Conservation (phyloP, 2,329 filamentous ascomycete genomes). For the Fusarium neocosmosporiellum region DNA sequence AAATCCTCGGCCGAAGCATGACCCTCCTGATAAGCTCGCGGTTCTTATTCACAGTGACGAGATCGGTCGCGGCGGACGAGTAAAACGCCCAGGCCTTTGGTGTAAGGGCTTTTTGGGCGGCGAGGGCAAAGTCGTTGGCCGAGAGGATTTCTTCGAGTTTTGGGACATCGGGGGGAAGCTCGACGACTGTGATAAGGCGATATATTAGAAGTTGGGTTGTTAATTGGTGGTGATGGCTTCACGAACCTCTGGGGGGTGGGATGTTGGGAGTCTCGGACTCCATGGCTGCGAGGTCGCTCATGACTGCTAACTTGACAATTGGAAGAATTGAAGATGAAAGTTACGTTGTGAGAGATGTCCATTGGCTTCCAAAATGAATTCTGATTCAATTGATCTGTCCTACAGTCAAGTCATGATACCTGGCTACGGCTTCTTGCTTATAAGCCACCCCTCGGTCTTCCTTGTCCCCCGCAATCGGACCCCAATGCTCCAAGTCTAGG, state of each 20-base stretch:
- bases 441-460: not conserved
- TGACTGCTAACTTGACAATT: slow-evolving; percentile 5
- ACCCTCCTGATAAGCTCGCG: slow-evolving; percentile 65
- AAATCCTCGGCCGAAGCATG: slow-evolving; percentile 67
- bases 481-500: slow-evolving; percentile 13
- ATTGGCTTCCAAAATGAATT: not conserved
- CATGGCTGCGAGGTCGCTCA: slow-evolving; percentile 44
- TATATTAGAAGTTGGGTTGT: not conserved
- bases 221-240: not conserved
- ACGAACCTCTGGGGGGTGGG: slow-evolving; percentile 36
- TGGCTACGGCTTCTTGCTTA: not conserved
- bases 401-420: not conserved
- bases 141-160: slow-evolving; percentile 40
- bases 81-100: slow-evolving; percentile 78
- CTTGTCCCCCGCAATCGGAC: slow-evolving; percentile 30
- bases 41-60: slow-evolving; percentile 68
- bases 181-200: slow-evolving; percentile 10
- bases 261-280: slow-evolving; percentile 43
- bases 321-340: not conserved
- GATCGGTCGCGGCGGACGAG: slow-evolving; percentile 72
- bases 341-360: not conserved
- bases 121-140: slow-evolving; percentile 67
- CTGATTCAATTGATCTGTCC: not conserved
- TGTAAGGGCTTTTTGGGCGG: slow-evolving; percentile 64
- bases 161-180: slow-evolving; percentile 30